Evolutionary conservation across 2,329 filamentous ascomycete species (phyloP).

Genomic region (Bipolaris cookei): DNA sequence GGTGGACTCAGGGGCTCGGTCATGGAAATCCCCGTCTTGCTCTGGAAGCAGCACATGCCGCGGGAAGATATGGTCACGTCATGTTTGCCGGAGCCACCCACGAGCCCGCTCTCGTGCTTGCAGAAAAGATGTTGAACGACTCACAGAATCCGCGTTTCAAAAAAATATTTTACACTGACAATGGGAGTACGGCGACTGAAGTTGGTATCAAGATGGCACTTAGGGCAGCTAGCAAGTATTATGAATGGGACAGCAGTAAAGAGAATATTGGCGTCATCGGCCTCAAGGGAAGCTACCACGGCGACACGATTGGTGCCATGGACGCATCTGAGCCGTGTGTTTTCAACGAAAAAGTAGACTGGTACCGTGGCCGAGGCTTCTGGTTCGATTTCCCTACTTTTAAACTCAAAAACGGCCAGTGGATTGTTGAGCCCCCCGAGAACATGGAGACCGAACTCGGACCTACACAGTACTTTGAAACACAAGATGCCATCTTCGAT

Average conservation of each 20-base stretch:
- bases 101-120: slow-evolving; percentile 73
- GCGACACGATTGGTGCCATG: slow-evolving; percentile 89
- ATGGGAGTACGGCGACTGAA: slow-evolving; percentile 82
- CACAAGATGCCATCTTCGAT: slow-evolving; percentile 46
- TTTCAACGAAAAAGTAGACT: slow-evolving; percentile 84
- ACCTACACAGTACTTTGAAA: slow-evolving; percentile 42
- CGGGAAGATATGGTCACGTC: slow-evolving; percentile 83
- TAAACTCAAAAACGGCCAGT: slow-evolving; percentile 68
- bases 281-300: slow-evolving; percentile 81
- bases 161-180: slow-evolving; percentile 83
- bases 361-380: slow-evolving; percentile 78
- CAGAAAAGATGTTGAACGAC: slow-evolving; percentile 66
- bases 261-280: slow-evolving; percentile 72
- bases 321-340: slow-evolving; percentile 78
- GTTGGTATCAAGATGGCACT: slow-evolving; percentile 87
- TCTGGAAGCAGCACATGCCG: slow-evolving; percentile 78
- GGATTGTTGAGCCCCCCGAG: slow-evolving; percentile 66
- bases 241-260: slow-evolving; percentile 66
- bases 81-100: slow-evolving; percentile 87
- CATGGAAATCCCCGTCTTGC: slow-evolving; percentile 76
- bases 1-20: slow-evolving; percentile 87
- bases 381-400: slow-evolving; percentile 84
- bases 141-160: slow-evolving; percentile 69
- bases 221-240: slow-evolving; percentile 69
- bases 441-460: slow-evolving; percentile 58